Evolutionary conservation across 495 filamentous ascomycete genomes (phyloP), one percentile per base, ranked within the genome.

Genomic region (Cryomyces antarcticus): DNA sequence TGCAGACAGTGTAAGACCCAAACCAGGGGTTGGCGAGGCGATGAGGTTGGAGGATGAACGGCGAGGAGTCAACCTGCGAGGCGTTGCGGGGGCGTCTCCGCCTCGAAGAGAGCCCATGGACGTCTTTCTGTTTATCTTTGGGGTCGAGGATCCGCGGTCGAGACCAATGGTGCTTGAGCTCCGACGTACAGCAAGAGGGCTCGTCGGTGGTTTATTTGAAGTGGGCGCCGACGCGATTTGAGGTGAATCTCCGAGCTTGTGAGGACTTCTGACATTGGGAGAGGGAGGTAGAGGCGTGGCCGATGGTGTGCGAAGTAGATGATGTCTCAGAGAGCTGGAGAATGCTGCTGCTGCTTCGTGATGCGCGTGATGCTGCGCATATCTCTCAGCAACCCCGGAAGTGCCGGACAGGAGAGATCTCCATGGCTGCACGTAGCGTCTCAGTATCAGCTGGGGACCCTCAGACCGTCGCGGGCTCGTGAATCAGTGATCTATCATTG

Each of bases 31-130:
- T 27, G 60, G 52, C 17, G 61, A 63, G 30, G 66, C 64, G 30
- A 55, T 54, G 39, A 67, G 61, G 50, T 64, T 62, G 55, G 57
- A 67, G 42, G 64, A 70, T 37, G 67, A 70, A 40, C 71, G 69
- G 36, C 68, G 71, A 12, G 67, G 62, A 27, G 52, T 45, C 5
- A 43, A 31, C 6, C 52, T 41, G 37, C 58, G 59, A 6, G 50
- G 53, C 4, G 70, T 61, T 5, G 57, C 47, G 30, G 57, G 47
- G 41, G 62, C 61, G 46, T 57, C 60, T 34, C 59, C 56, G 9
- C 54, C 50, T 27, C 58, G 51, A 31, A 76, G 57, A 27, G 70
- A 74, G 54, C 68, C 68, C 57, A 65, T 66, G 3, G 74, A 74
- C 4, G 68, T 59, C 55, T 75, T 73, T 30, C 46, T 39, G 4